phyloP scores from a whole-genome alignment of 345 rosid species.

The Arabis alpina region DNA sequence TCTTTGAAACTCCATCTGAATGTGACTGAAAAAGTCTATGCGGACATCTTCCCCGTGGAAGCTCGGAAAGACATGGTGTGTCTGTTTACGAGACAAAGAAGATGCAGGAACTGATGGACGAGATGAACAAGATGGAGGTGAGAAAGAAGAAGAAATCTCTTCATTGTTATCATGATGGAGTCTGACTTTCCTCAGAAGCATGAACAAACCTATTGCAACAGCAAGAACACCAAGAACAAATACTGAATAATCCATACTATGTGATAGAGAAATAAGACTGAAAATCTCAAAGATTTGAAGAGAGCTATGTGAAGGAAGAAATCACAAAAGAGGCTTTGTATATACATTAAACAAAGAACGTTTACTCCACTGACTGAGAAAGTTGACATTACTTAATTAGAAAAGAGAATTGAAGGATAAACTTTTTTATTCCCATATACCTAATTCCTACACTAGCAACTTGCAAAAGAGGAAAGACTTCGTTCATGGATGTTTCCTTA shows the following conservation, averaged over 20 bases:
- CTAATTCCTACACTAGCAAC: too few relatives aligned
- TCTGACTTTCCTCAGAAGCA: too few relatives aligned
- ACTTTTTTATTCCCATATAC: background rate
- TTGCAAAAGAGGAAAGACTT: too few relatives aligned
- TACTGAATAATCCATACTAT: too few relatives aligned
- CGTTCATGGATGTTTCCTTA: too few relatives aligned
- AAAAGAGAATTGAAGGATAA: too few relatives aligned
- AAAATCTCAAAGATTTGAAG: background rate
- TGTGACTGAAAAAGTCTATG: slow-evolving; percentile 20
- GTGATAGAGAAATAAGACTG: too few relatives aligned
- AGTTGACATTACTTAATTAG: too few relatives aligned
- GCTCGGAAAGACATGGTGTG: slow-evolving; percentile 10
- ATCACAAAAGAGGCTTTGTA: background rate
- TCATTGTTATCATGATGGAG: background rate
- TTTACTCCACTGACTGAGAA: background rate
- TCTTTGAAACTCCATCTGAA: slow-evolving; percentile 23
- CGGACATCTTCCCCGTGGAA: slow-evolving; percentile 19
- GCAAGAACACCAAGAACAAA: too few relatives aligned
- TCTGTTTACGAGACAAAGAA: background rate
- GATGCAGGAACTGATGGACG: background rate
- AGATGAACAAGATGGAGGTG: background rate
- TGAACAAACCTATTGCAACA: too few relatives aligned
- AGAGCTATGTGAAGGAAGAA: slow-evolving; percentile 1
- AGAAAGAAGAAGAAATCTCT: background rate
- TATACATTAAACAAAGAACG: background rate